Evolutionary conservation across 2,329 filamentous ascomycete genomes (phyloP).

Genomic region (Aspergillus uvarum): DNA sequence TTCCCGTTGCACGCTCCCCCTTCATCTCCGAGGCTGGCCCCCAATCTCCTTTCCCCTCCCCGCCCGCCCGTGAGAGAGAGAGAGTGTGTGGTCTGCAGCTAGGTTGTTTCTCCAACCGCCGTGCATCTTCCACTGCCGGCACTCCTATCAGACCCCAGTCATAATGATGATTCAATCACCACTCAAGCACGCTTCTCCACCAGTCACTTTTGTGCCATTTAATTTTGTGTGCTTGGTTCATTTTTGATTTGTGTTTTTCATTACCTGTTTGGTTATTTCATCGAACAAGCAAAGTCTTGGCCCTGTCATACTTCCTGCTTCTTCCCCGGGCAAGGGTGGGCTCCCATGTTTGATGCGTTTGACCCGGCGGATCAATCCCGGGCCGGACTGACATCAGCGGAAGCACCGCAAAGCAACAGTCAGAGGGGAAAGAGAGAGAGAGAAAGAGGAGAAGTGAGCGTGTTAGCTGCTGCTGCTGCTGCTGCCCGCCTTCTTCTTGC

Average conservation of each 20-base stretch:
- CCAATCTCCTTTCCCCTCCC: not conserved
- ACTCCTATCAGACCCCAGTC: not conserved
- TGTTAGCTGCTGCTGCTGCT: not conserved
- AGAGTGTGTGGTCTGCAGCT: not conserved
- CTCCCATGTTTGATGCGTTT: slow-evolving; percentile 7
- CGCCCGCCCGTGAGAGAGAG: not conserved
- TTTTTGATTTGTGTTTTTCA: not conserved
- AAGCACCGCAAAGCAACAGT: slow-evolving; percentile 12
- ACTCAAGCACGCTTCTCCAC: not conserved
- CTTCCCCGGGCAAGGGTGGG: not conserved
- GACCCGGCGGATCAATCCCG: slow-evolving; percentile 22
- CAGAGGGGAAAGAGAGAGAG: not conserved
- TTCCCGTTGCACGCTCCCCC: slow-evolving; percentile 18
- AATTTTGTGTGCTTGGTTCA: not conserved
- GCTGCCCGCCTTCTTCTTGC: slow-evolving; percentile 24
- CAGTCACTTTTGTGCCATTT: not conserved
- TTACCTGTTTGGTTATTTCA: not conserved
- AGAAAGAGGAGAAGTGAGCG: not conserved
- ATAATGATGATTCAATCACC: not conserved
- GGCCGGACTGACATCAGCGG: slow-evolving; percentile 29
- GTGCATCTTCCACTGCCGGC: not conserved
- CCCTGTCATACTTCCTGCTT: not conserved
- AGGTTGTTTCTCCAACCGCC: slow-evolving; percentile 6
- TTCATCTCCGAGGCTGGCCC: not conserved
- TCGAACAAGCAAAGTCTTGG: not conserved